Conservation (phyloP, 169 alveolate genomes). For the Cryptosporidium bovis region DNA sequence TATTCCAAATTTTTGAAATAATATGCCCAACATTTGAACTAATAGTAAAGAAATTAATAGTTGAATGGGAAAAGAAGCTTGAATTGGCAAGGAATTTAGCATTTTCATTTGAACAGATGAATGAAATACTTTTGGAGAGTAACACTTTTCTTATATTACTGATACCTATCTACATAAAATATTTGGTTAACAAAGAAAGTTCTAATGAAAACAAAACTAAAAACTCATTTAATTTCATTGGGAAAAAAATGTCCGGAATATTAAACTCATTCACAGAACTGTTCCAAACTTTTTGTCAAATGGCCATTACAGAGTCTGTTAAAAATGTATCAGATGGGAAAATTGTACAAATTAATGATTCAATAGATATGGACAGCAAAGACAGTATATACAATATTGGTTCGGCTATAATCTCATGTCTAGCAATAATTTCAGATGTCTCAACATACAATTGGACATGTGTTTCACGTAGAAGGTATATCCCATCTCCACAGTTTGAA, state of each 20-base stretch:
- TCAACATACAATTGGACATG: slow-evolving; percentile 64
- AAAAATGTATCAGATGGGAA: neutral
- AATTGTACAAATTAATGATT: neutral
- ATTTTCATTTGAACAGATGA: slow-evolving; percentile 24
- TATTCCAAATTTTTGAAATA: slow-evolving; percentile 29
- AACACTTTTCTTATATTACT: slow-evolving; percentile 20
- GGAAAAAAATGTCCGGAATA: slow-evolving; percentile 9
- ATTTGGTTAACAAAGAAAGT: slow-evolving; percentile 15
- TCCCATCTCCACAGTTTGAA: slow-evolving; percentile 66
- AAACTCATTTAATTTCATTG: slow-evolving; percentile 15
- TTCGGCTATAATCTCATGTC: slow-evolving; percentile 7
- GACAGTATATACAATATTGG: slow-evolving; percentile 55
- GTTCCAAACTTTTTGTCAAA: slow-evolving; percentile 35
- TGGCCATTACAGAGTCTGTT: slow-evolving; percentile 27
- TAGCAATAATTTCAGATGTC: slow-evolving; percentile 52
- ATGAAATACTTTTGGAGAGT: slow-evolving; percentile 13
- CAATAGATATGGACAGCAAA: slow-evolving; percentile 8
- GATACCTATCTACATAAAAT: slow-evolving; percentile 23
- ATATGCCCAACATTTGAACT: slow-evolving; percentile 67
- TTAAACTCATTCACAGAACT: slow-evolving; percentile 6
- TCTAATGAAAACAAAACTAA: neutral
- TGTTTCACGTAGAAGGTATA: slow-evolving; percentile 66
- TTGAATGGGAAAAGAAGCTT: slow-evolving; percentile 47
- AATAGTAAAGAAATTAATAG: slow-evolving; percentile 37
- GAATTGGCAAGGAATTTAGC: neutral